Percentiles rank a stretch among this genome's conserved stretches.
phyloP scores from a whole-genome alignment of 768 basidiomycete genomes.

The Kwoniella sp. region DNA sequence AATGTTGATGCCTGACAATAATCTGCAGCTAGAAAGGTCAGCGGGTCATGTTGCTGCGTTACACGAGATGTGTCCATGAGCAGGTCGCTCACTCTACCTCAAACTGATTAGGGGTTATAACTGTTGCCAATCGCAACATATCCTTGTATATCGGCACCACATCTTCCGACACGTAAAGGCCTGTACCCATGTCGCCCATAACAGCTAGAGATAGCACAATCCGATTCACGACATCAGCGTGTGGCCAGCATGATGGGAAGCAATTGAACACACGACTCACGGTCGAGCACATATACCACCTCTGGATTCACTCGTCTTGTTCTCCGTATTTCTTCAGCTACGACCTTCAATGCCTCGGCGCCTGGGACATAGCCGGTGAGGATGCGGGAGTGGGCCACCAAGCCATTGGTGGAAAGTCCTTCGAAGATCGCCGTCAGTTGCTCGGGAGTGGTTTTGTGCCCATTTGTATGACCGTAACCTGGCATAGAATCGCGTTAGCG shows the following conservation, averaged over 20 bases:
- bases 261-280: constrained; percentile 61
- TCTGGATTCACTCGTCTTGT: constrained; percentile 65
- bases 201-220: constrained; percentile 66
- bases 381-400: constrained; percentile 71
- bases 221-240: neutral
- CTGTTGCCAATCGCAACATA: constrained; percentile 70
- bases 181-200: constrained; percentile 82
- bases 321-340: constrained; percentile 66
- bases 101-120: constrained; percentile 98
- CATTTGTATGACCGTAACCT: constrained; percentile 84
- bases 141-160: constrained; percentile 83
- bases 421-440: constrained; percentile 78
- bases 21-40: constrained; percentile 59
- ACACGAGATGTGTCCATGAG: neutral
- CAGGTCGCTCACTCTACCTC: constrained; percentile 78
- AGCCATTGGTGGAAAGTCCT: constrained; percentile 71
- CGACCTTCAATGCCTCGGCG: constrained; percentile 71
- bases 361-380: constrained; percentile 91
- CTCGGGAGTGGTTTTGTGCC: constrained; percentile 72
- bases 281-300: constrained; percentile 86
- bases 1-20: constrained; percentile 73
- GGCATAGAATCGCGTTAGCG: neutral
- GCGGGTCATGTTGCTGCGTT: neutral
- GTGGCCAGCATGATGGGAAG: constrained; percentile 2
- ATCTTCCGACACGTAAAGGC: constrained; percentile 80